These are phyloP conservation scores for Quercus lobata DNA, from an alignment of 331 rosid species.

Conservation along the genomic window DNA sequence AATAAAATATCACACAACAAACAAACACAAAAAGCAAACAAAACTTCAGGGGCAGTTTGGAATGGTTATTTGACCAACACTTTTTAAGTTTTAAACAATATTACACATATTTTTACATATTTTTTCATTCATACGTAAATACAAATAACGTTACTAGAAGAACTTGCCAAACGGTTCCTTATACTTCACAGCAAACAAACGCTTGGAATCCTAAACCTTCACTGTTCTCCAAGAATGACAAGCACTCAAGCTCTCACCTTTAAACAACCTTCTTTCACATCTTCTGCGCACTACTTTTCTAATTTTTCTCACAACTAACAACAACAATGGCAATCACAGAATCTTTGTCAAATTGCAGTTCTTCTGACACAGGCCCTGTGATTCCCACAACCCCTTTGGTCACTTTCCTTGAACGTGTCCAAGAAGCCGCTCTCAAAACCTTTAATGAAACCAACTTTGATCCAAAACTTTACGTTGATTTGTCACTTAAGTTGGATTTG, in stretches of 20 bases:
- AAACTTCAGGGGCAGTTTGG: too few relatives aligned
- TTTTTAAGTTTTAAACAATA: too few relatives aligned
- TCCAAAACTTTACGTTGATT: slow-evolving; percentile 67
- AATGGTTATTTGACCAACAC: too few relatives aligned
- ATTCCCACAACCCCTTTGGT: slow-evolving; percentile 53
- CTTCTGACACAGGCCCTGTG: slow-evolving; percentile 20
- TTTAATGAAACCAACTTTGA: slow-evolving; percentile 41
- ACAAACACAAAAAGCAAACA: too few relatives aligned
- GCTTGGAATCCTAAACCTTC: too few relatives aligned
- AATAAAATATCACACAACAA: too few relatives aligned
- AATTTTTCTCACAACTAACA: neutral
- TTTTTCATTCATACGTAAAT: too few relatives aligned
- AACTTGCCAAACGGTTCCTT: too few relatives aligned
- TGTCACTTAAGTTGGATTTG: slow-evolving; percentile 49
- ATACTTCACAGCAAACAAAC: too few relatives aligned
- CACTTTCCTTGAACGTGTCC: slow-evolving; percentile 56
- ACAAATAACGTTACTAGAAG: too few relatives aligned
- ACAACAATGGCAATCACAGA: slow-evolving; percentile 6
- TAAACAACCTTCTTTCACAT: neutral
- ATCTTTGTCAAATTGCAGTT: slow-evolving; percentile 2
- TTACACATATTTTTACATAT: too few relatives aligned
- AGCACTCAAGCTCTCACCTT: neutral
- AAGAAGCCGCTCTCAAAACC: slow-evolving; percentile 44
- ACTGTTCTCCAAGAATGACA: neutral
- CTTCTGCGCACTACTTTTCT: neutral